Percentiles rank a stretch among this genome's conserved stretches.
phyloP scores from a whole-genome alignment of 2,329 filamentous ascomycete genomes.

The Bertia moriformis region DNA sequence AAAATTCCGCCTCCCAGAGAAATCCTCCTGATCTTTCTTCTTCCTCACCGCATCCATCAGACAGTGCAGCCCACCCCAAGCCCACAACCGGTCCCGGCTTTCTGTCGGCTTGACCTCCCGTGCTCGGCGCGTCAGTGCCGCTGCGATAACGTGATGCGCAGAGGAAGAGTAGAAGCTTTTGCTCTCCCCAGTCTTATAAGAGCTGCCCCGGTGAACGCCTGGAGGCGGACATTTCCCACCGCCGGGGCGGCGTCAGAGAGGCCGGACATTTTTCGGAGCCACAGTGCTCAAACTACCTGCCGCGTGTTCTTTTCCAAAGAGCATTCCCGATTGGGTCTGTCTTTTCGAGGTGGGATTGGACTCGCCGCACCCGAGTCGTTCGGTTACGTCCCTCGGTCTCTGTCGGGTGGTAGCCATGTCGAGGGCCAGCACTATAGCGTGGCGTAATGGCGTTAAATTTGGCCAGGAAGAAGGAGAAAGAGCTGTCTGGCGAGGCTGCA shows the following conservation, averaged over 20 bases:
- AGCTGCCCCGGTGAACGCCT: slow-evolving; percentile 51
- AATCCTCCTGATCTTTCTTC: slow-evolving; percentile 14
- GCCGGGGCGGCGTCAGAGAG: slow-evolving; percentile 50
- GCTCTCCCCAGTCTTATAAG: slow-evolving; percentile 52
- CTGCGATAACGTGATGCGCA: slow-evolving; percentile 48
- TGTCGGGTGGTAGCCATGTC: too few relatives aligned
- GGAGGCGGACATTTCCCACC: slow-evolving; percentile 32
- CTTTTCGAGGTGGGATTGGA: too few relatives aligned
- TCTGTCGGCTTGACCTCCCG: slow-evolving; percentile 19
- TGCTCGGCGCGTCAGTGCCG: slow-evolving; percentile 26
- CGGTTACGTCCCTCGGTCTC: too few relatives aligned
- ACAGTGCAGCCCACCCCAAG: slow-evolving; percentile 42
- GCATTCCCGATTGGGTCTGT: too few relatives aligned
- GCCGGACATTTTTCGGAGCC: slow-evolving; percentile 32
- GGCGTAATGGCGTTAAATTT: too few relatives aligned
- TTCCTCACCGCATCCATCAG: slow-evolving; percentile 30
- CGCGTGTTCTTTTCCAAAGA: too few relatives aligned
- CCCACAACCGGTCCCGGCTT: slow-evolving; percentile 20
- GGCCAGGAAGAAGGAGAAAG: too few relatives aligned
- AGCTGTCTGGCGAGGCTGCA: too few relatives aligned
- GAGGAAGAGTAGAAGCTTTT: slow-evolving; percentile 28
- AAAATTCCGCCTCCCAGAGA: too few relatives aligned
- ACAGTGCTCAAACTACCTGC: too few relatives aligned
- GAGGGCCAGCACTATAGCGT: too few relatives aligned
- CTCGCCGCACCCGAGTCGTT: too few relatives aligned